Conservation (phyloP, 768 basidiomycete species). For the Astraeus odoratus region DNA sequence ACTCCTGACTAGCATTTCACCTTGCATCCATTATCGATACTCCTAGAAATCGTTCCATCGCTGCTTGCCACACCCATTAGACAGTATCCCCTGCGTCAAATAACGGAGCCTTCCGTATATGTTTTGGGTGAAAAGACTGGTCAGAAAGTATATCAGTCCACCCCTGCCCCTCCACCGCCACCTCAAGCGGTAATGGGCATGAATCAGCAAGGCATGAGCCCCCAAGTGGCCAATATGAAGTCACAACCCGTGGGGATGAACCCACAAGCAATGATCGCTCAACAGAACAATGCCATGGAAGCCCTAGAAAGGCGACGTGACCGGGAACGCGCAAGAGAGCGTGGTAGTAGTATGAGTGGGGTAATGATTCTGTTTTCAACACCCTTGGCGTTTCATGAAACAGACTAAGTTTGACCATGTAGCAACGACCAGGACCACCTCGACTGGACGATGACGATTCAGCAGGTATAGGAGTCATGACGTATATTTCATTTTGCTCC, state of each 20-base stretch:
- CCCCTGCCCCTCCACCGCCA: slow-evolving; percentile 25
- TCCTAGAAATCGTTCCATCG: slow-evolving; percentile 51
- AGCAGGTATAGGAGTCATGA: slow-evolving; percentile 37
- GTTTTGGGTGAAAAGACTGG: slow-evolving; percentile 70
- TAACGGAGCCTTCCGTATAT: slow-evolving; percentile 62
- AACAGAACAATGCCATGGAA: slow-evolving; percentile 70
- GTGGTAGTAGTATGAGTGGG: slow-evolving; percentile 34
- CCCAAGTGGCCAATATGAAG: slow-evolving; percentile 18
- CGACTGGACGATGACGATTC: slow-evolving; percentile 56
- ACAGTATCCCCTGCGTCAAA: slow-evolving; percentile 58
- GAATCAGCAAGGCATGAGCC: slow-evolving; percentile 21
- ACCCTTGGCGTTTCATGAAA: not conserved
- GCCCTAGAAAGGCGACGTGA: slow-evolving; percentile 58
- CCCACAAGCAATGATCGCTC: slow-evolving; percentile 59
- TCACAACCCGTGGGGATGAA: slow-evolving; percentile 23
- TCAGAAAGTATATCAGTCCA: slow-evolving; percentile 48
- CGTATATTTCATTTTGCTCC: not conserved
- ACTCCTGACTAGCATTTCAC: not conserved
- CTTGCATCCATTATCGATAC: slow-evolving; percentile 7
- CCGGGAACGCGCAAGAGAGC: slow-evolving; percentile 47
- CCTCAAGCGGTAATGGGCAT: slow-evolving; percentile 22
- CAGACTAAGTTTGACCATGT: not conserved
- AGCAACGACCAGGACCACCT: slow-evolving; percentile 28
- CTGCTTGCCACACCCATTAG: slow-evolving; percentile 58
- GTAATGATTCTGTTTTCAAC: slow-evolving; percentile 24